These are phyloP conservation scores for Protomyces macrosporus DNA, from an alignment of 1,139 yeast genomes.

Conservation along the genomic window DNA sequence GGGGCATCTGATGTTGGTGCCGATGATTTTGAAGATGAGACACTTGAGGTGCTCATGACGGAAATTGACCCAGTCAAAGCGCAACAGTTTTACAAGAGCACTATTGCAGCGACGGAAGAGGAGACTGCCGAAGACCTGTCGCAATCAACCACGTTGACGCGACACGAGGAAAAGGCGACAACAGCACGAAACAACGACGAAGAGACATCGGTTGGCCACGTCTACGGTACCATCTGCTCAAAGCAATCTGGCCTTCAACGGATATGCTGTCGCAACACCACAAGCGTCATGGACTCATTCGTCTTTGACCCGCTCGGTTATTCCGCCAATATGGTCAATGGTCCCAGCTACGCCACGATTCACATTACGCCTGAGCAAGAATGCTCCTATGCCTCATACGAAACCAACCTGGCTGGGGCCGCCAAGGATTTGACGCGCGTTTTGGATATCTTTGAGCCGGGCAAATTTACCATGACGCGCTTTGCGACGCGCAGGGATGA, in stretches of 20 bases:
- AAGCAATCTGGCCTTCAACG: slow-evolving; percentile 54
- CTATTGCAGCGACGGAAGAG: slow-evolving; percentile 28
- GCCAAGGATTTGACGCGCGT: slow-evolving; percentile 44
- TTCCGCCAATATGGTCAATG: slow-evolving; percentile 72
- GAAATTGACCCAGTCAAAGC: slow-evolving; percentile 61
- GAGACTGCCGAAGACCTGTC: slow-evolving; percentile 10
- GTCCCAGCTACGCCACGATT: slow-evolving; percentile 62
- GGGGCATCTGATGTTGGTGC: slow-evolving; percentile 26
- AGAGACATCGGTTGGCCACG: slow-evolving; percentile 64
- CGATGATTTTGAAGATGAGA: slow-evolving; percentile 52
- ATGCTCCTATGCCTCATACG: slow-evolving; percentile 95
- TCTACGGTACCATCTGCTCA: slow-evolving; percentile 65
- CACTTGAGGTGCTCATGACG: slow-evolving; percentile 89
- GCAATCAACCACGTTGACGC: not conserved
- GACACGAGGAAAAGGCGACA: not conserved
- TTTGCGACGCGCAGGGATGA: slow-evolving; percentile 44
- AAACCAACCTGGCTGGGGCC: slow-evolving; percentile 61
- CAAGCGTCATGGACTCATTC: slow-evolving; percentile 59
- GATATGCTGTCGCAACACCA: slow-evolving; percentile 42
- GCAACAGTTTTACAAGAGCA: slow-evolving; percentile 56
- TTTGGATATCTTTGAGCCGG: slow-evolving; percentile 64
- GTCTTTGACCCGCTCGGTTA: slow-evolving; percentile 95
- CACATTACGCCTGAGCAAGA: slow-evolving; percentile 93
- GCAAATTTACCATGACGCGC: slow-evolving; percentile 68
- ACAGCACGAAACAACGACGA: slow-evolving; percentile 28